Conservation (phyloP, 140 eudicot genomes). For the Bidens hawaiensis region DNA sequence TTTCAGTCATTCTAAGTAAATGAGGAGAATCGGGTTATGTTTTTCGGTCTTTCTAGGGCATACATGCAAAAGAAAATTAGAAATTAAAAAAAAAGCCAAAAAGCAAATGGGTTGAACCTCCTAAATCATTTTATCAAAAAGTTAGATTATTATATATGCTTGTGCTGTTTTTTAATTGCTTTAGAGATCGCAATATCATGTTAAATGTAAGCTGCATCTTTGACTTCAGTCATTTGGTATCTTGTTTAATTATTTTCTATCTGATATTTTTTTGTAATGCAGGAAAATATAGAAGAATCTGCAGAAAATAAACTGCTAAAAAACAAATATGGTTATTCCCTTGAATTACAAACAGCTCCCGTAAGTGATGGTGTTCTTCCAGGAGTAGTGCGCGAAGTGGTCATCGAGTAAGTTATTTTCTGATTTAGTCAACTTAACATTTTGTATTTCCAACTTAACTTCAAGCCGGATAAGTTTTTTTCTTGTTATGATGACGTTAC, state of each 20-base stretch:
- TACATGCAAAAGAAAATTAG: background rate
- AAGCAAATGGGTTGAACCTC: background rate
- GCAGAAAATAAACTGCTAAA: constrained; percentile 14
- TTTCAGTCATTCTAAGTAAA: background rate
- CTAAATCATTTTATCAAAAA: too few species aligned
- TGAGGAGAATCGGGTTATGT: background rate
- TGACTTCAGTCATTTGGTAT: constrained; percentile 2
- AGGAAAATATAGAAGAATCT: constrained; percentile 44
- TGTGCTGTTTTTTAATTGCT: background rate
- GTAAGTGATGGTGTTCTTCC: constrained; percentile 80
- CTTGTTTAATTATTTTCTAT: background rate
- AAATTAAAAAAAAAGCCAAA: background rate
- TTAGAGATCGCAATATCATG: background rate
- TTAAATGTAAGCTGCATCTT: background rate
- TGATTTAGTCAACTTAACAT: background rate
- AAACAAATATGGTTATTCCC: constrained; percentile 10
- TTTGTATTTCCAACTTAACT: background rate
- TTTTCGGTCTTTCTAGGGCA: background rate
- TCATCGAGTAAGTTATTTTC: constrained; percentile 51
- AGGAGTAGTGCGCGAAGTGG: constrained; percentile 78
- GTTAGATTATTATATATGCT: too few species aligned
- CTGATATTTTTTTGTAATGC: constrained; percentile 7
- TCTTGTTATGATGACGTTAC: background rate
- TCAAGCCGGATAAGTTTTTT: background rate
- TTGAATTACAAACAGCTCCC: constrained; percentile 91